Evolutionary conservation across 352 stramenopile genomes (phyloP).

Genomic region (Globisporangium paddicum): DNA sequence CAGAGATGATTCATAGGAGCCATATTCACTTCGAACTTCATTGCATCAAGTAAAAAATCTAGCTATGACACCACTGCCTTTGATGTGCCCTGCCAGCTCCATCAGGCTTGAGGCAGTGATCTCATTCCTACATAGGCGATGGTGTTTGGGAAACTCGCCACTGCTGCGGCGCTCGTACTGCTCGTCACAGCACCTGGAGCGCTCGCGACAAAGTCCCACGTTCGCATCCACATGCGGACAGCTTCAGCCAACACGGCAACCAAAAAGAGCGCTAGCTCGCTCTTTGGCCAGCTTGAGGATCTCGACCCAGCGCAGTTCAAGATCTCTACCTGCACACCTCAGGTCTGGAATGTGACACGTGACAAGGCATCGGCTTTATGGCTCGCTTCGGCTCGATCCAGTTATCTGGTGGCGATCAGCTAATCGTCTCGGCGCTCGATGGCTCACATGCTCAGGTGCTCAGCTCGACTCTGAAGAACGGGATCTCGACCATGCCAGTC

Average conservation of each 20-base stretch:
- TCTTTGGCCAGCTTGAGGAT: neutral
- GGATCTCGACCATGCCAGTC: slow-evolving; percentile 15
- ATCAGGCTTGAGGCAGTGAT: neutral
- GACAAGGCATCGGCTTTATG: slow-evolving; percentile 19
- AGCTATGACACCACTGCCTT: too few species aligned
- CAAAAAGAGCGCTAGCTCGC: neutral
- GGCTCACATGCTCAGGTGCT: slow-evolving; percentile 12
- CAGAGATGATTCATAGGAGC: neutral
- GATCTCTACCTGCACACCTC: slow-evolving; percentile 17
- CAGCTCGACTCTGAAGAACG: slow-evolving; percentile 4
- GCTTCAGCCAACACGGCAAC: neutral
- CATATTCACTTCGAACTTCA: neutral
- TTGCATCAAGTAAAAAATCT: neutral
- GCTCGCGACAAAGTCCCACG: neutral
- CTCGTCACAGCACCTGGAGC: neutral
- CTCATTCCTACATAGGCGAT: neutral
- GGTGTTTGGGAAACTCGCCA: neutral
- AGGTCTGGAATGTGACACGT: slow-evolving; percentile 23
- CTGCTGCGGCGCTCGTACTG: neutral
- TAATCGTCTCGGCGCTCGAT: slow-evolving; percentile 18
- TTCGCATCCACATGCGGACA: neutral
- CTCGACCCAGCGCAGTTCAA: slow-evolving; percentile 17
- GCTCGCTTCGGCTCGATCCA: slow-evolving; percentile 16
- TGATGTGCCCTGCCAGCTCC: too few species aligned
- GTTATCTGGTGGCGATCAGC: slow-evolving; percentile 14